Evolutionary conservation across 768 basidiomycete species (phyloP), one percentile per base, ranked within the genome.

Genomic region (Leccinellum rugosiceps): DNA sequence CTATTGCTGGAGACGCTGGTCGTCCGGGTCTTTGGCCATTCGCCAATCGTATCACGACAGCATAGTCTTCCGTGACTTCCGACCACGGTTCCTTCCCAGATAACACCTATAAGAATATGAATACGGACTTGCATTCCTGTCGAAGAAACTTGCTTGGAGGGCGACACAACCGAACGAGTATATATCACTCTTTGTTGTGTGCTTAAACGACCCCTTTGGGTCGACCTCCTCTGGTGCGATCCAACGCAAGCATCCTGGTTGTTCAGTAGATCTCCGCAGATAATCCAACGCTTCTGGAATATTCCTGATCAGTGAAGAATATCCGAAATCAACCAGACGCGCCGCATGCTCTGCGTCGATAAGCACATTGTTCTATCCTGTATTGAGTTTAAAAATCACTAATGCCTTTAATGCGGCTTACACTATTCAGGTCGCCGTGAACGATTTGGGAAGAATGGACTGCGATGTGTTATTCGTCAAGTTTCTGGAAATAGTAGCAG

Each of bases 311-410:
- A 62, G 8, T 0, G 77, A 76, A 26, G 72, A 68, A 48, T 66
- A 55, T 2, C 79, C 80, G 53, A 80, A 81, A 55, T 80, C 80
- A 50, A 73, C 72, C 4, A 82, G 61, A 10, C 72, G 70, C 1
- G 74, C 79, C 26, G 71, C 72, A 19, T 72, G 56, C 8, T 59
- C 31, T n/a, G 15, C 56, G 14, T 63, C 60, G 3, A 64, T 6
- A 14, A 66, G 55, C 0, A 66, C 54, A 8, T 66, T 66, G 2
- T 55, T 59, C 62, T 66, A 17, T 50, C 17, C 25, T 10, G n/a
- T 14, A 5, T 32, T 53, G 21, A 52, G 38, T 21, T 5, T 23
- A 55, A 47, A 19, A 14, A n/a, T 5, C 14, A 15, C 38, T 19
- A 25, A 32, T 15, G 35, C 26, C 26, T 14, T n/a, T 3, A 31